These are phyloP conservation scores for Catharanthus roseus DNA, from an alignment of 257 asterid genomes.

Conservation along the genomic window DNA sequence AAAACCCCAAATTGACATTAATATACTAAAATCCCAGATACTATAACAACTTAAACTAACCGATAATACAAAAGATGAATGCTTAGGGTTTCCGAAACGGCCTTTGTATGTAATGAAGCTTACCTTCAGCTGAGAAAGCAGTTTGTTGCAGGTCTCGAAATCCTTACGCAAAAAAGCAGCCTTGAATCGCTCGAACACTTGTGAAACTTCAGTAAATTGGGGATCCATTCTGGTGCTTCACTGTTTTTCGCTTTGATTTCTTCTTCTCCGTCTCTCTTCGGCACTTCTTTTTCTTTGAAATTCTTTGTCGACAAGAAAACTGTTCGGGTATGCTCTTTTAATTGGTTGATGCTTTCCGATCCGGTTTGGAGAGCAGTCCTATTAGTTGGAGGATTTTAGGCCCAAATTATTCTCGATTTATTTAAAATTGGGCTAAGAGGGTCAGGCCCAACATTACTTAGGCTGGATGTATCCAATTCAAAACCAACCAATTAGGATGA, in stretches of 20 bases:
- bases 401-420: too few relatives aligned
- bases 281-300: not conserved
- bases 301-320: conserved; percentile 19
- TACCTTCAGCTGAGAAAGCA: conserved; percentile 80
- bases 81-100: not conserved
- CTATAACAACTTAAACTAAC: not conserved
- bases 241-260: not conserved
- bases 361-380: too few relatives aligned
- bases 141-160: conserved; percentile 49
- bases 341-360: too few relatives aligned
- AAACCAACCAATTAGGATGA: too few relatives aligned
- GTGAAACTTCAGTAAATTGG: conserved; percentile 53
- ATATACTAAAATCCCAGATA: not conserved
- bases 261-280: not conserved
- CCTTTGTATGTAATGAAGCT: too few relatives aligned
- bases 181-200: conserved; percentile 67
- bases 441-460: not conserved
- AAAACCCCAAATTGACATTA: not conserved
- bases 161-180: conserved; percentile 67
- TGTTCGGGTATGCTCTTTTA: not conserved
- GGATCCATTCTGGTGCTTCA: conserved; percentile 57
- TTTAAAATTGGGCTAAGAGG: not conserved
- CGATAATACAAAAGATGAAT: not conserved
- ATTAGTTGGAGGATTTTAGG: too few relatives aligned
- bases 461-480: too few relatives aligned